Base-by-base conservation (phyloP, 768 basidiomycete species). In the Russula brevipes region DNA sequence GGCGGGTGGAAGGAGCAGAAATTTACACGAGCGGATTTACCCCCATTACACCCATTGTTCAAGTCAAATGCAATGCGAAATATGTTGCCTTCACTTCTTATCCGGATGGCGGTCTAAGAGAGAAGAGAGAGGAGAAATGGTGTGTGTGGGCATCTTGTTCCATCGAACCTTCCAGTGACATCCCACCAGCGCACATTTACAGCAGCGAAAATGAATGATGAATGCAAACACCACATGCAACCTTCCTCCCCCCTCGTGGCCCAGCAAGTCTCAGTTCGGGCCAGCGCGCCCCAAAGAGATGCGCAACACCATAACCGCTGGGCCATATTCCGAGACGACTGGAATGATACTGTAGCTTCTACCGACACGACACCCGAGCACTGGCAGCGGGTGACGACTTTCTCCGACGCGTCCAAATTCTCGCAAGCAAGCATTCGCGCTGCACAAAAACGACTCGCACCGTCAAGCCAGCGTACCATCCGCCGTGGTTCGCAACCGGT, bases 391-490 rank as follows among this genome's bases (percentile, higher is more conserved):
- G 84, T 84, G 0, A 90, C 91, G 5, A 87, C 89, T 0, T 87
- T 92, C 67, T 71, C 81, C 5, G 85, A 87, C 0, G 77, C 81
- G 0, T 73, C 78, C 47, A 82, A 82, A 57, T 83, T 99, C 54
- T 89, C 93, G n/a, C 86, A 93, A 24, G 24, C 24, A 24, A 69
- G 94, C 94, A 0, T 85, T 99, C 54, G 85, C 87, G 56, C 82
- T 93, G 17, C 93, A 96, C 77, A 98, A 98, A 98, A 77, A 94
- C 94, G 38, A 91, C 89, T 3, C 85, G 94, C 39, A 94, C 90
- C 3, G 94, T 99, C 42, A 96, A 98, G 74, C 96, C 96, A 10
- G 97, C 94, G 10, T 98, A 99, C 78, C 77, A 95, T 1, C 24
- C 1, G 24, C 24, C 24, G 72, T 99, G 97, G 97, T 98, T 99